Evolutionary conservation across 2,329 filamentous ascomycete genomes (phyloP).

Genomic region (Penicillium janthinellum): DNA sequence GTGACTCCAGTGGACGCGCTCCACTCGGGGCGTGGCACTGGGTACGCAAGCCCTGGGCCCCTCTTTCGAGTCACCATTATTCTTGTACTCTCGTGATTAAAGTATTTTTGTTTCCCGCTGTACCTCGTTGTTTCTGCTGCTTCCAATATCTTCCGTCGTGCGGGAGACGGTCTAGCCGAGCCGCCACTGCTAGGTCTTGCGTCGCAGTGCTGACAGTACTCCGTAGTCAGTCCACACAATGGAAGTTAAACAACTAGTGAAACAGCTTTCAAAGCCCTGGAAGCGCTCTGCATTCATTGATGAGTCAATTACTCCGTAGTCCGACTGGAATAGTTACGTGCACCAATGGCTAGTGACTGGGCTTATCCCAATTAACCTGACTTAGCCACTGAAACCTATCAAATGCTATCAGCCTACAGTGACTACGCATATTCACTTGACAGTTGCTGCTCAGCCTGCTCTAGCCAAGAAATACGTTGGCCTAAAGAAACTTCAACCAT

Average conservation of each 20-base stretch:
- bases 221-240: neutral
- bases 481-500: too few species aligned
- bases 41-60: constrained; percentile 2
- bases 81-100: neutral
- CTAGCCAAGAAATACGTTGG: too few species aligned
- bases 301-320: too few species aligned
- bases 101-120: neutral
- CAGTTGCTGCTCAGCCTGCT: too few species aligned
- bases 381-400: neutral
- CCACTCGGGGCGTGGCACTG: constrained; percentile 15
- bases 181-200: constrained; percentile 20
- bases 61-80: neutral
- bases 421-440: too few species aligned
- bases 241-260: constrained; percentile 7
- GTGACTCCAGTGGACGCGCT: neutral
- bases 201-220: constrained; percentile 4
- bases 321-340: neutral
- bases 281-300: neutral
- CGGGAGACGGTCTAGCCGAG: constrained; percentile 26
- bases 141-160: neutral
- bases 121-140: neutral
- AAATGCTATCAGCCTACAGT: too few species aligned
- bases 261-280: constrained; percentile 11
- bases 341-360: neutral
- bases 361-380: too few species aligned